These are phyloP conservation scores for Starmerella stellata DNA, from an alignment of 805 yeast species.

Conservation along the genomic window DNA sequence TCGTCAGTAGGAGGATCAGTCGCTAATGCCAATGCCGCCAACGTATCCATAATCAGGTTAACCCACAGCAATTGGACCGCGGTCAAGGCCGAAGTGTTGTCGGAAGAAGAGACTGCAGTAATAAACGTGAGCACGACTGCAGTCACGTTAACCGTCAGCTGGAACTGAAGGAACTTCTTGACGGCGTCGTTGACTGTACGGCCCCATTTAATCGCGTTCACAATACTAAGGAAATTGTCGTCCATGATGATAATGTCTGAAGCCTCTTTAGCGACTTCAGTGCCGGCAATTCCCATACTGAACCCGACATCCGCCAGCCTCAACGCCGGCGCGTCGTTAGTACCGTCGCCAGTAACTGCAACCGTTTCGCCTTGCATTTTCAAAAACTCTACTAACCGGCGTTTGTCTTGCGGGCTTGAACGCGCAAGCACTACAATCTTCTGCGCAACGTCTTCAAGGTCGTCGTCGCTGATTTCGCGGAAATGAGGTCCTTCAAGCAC, in stretches of 20 bases:
- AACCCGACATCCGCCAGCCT: slow-evolving; percentile 95
- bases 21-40: slow-evolving; percentile 93
- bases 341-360: slow-evolving; percentile 98
- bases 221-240: slow-evolving; percentile 86
- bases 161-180: slow-evolving; percentile 90
- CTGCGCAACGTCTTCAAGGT: slow-evolving; percentile 49
- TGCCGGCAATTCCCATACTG: slow-evolving; percentile 96
- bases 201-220: slow-evolving; percentile 96
- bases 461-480: slow-evolving; percentile 41
- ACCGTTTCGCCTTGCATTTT: slow-evolving; percentile 76
- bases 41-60: slow-evolving; percentile 91
- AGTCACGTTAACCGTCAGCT: slow-evolving; percentile 85
- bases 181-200: slow-evolving; percentile 89
- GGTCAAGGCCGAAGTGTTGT: slow-evolving; percentile 72
- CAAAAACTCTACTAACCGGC: slow-evolving; percentile 65
- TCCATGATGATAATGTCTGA: slow-evolving; percentile 83
- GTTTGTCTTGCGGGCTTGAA: slow-evolving; percentile 89
- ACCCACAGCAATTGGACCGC: slow-evolving; percentile 98
- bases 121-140: slow-evolving; percentile 92
- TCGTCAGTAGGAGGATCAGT: slow-evolving; percentile 88
- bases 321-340: slow-evolving; percentile 96
- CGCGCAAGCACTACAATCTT: slow-evolving; percentile 71
- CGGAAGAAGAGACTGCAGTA: slow-evolving; percentile 69
- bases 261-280: slow-evolving; percentile 97
- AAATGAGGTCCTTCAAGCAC: slow-evolving; percentile 90